Percentiles rank a stretch among this genome's conserved stretches.
These are phyloP conservation scores for Xylariaceae sp. DNA, from an alignment of 2,329 filamentous ascomycete genomes.

Conservation along the genomic window DNA sequence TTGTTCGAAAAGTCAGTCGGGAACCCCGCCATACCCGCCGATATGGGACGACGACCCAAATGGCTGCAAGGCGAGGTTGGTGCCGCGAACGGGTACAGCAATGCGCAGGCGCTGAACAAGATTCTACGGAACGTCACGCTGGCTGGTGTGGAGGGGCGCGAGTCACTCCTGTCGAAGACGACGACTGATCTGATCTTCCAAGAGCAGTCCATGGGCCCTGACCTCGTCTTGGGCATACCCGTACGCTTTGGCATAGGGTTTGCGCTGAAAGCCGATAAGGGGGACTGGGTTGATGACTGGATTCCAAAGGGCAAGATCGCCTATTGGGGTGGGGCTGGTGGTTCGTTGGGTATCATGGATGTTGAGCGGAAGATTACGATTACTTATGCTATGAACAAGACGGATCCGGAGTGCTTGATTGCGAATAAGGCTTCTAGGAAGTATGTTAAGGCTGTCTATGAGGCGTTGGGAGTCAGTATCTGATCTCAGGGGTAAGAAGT, in stretches of 20 bases:
- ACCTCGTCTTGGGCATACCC: conserved; percentile 34
- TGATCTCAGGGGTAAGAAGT: background rate
- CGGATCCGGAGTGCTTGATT: conserved; percentile 10
- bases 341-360: conserved; percentile 26
- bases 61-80: conserved; percentile 40
- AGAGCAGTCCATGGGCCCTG: conserved; percentile 38
- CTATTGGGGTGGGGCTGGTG: conserved; percentile 25
- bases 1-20: conserved; percentile 29
- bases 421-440: conserved; percentile 19
- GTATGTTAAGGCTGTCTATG: conserved; percentile 22
- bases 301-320: conserved; percentile 31
- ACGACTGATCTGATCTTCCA: conserved; percentile 42
- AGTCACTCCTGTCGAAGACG: conserved; percentile 34
- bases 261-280: conserved; percentile 30
- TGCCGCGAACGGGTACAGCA: conserved; percentile 41
- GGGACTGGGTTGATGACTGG: conserved; percentile 25
- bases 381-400: conserved; percentile 25
- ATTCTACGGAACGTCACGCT: conserved; percentile 57
- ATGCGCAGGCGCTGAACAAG: conserved; percentile 38
- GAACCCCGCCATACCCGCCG: conserved; percentile 26
- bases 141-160: conserved; percentile 12
- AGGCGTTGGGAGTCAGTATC: conserved; percentile 21
- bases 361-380: conserved; percentile 22
- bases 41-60: conserved; percentile 22
- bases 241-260: conserved; percentile 41